Evolutionary conservation across 2,329 filamentous ascomycete genomes (phyloP).

Genomic region (Chaetomium sp.): DNA sequence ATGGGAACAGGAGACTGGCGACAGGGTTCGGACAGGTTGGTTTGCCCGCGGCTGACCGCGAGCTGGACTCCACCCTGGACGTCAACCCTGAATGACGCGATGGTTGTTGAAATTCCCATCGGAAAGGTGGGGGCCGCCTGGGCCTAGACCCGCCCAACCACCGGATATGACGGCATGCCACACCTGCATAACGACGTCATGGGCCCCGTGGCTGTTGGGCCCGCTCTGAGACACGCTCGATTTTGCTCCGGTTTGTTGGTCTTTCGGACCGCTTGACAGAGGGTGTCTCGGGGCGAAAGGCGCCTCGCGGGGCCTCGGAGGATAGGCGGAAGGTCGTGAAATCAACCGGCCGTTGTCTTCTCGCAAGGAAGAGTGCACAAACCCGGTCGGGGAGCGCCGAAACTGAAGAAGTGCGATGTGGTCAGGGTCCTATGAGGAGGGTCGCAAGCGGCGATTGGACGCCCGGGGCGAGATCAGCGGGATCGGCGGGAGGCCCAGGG

Average conservation of each 20-base stretch:
- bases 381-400: background rate
- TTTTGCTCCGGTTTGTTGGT: background rate
- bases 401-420: background rate
- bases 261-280: background rate
- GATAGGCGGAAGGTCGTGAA: no score
- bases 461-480: conserved; percentile 7
- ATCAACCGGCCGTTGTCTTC: no score
- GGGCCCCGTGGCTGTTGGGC: background rate
- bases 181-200: conserved; percentile 17
- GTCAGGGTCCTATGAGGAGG: conserved; percentile 16
- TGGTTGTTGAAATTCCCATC: conserved; percentile 5
- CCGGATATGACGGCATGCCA: conserved; percentile 21
- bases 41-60: no score
- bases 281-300: no score
- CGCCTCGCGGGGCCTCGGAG: no score
- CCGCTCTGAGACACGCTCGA: background rate
- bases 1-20: no score
- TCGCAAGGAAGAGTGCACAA: background rate
- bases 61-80: background rate
- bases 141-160: conserved; percentile 15
- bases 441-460: conserved; percentile 5
- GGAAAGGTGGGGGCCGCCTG: background rate
- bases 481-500: conserved; percentile 14
- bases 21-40: no score
- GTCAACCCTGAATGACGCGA: conserved; percentile 12